Evolutionary conservation across 2,329 filamentous ascomycete genomes (phyloP).

Genomic region (Blumeria graminis): DNA sequence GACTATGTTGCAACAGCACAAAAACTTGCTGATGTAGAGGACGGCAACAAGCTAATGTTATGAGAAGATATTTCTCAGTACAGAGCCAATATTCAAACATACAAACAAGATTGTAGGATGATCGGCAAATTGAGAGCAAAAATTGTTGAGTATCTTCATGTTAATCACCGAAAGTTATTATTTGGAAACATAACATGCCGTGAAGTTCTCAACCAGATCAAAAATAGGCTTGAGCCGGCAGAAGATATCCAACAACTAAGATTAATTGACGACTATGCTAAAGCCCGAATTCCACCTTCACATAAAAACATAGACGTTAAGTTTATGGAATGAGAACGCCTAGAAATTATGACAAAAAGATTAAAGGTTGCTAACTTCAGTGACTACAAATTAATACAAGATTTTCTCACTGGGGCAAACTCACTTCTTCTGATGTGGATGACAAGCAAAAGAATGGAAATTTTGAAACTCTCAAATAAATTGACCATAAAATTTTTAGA

Average conservation of each 20-base stretch:
- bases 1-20: background rate
- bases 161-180: background rate
- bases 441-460: background rate
- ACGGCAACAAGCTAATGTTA: background rate
- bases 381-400: background rate
- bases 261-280: background rate
- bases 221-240: background rate
- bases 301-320: background rate
- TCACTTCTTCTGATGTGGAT: conserved; percentile 1
- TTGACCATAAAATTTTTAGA: background rate
- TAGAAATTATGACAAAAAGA: background rate
- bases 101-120: background rate
- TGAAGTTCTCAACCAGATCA: background rate
- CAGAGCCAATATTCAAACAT: background rate
- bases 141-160: background rate
- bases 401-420: background rate
- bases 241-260: background rate
- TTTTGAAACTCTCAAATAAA: background rate
- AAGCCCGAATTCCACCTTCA: background rate
- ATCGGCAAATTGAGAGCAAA: background rate
- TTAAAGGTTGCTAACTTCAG: background rate
- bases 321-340: background rate
- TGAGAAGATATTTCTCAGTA: background rate
- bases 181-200: background rate
- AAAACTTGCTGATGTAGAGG: background rate